Evolutionary conservation across 345 rosid species (phyloP).

Genomic region (Rhizophora apiculata): DNA sequence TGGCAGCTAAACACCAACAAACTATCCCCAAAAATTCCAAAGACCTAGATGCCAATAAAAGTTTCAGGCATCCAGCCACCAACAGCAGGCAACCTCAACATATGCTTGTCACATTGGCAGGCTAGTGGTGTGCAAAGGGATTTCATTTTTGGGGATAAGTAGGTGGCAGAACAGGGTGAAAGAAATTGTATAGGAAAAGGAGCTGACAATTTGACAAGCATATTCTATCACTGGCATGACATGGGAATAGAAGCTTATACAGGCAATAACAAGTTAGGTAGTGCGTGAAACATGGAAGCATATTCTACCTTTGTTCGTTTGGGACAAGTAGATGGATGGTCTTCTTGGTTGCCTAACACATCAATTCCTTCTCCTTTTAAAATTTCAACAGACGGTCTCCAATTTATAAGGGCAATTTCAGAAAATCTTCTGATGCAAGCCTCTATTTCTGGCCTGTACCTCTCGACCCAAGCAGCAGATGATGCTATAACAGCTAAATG

Average conservation of each 20-base stretch:
- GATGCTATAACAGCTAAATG: conserved; percentile 91
- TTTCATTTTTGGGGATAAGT: too few relatives aligned
- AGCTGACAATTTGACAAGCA: background rate
- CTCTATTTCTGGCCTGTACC: conserved; percentile 60
- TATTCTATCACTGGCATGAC: background rate
- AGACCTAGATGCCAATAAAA: too few relatives aligned
- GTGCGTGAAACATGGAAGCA: conserved; percentile 5
- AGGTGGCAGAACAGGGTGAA: background rate
- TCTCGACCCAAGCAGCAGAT: conserved; percentile 97
- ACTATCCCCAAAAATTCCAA: too few relatives aligned
- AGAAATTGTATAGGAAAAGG: background rate
- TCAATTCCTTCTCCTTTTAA: conserved; percentile 89
- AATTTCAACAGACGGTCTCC: conserved; percentile 87
- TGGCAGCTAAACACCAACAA: too few relatives aligned
- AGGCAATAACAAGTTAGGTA: background rate
- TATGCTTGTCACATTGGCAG: too few relatives aligned
- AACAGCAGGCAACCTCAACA: too few relatives aligned
- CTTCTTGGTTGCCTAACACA: conserved; percentile 41
- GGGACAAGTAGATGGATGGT: conserved; percentile 42
- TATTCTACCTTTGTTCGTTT: conserved; percentile 61
- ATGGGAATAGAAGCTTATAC: conserved; percentile 2
- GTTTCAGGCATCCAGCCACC: too few relatives aligned
- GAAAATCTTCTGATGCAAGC: conserved; percentile 50
- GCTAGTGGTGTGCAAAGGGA: too few relatives aligned
- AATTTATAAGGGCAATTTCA: conserved; percentile 62